Evolutionary conservation across 2,329 filamentous ascomycete species (phyloP).

Genomic region (Penicillium sp.): DNA sequence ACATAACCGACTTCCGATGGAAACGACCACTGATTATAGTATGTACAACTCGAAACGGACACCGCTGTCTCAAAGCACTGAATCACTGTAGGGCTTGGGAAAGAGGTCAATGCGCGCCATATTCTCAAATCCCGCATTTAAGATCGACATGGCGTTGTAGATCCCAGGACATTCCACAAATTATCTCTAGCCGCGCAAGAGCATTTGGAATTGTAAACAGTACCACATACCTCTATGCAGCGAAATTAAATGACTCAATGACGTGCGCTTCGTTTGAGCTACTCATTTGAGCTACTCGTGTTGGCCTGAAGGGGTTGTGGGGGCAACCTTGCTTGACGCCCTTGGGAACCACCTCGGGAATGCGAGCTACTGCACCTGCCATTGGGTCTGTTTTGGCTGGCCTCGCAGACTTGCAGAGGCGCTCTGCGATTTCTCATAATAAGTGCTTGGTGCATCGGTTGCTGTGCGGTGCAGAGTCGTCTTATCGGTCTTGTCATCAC

Average conservation of each 20-base stretch:
- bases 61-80: background rate
- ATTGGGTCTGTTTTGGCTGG: conserved; percentile 18
- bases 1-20: background rate
- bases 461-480: background rate
- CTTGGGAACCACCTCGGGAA: conserved; percentile 17
- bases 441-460: background rate
- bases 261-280: background rate
- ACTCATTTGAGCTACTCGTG: background rate
- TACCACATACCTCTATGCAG: background rate
- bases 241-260: background rate
- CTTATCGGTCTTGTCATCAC: background rate
- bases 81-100: background rate
- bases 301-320: conserved; percentile 6
- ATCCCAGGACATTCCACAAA: conserved; percentile 1
- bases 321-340: conserved; percentile 22
- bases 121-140: background rate
- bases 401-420: background rate
- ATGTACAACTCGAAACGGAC: background rate
- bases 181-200: background rate
- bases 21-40: background rate
- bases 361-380: conserved; percentile 4
- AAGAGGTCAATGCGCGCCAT: background rate
- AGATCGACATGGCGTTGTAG: background rate
- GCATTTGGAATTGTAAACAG: background rate
- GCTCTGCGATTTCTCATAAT: conserved; percentile 7